phyloP scores from a whole-genome alignment of 768 basidiomycete species.

The Mrakia blollopis region DNA sequence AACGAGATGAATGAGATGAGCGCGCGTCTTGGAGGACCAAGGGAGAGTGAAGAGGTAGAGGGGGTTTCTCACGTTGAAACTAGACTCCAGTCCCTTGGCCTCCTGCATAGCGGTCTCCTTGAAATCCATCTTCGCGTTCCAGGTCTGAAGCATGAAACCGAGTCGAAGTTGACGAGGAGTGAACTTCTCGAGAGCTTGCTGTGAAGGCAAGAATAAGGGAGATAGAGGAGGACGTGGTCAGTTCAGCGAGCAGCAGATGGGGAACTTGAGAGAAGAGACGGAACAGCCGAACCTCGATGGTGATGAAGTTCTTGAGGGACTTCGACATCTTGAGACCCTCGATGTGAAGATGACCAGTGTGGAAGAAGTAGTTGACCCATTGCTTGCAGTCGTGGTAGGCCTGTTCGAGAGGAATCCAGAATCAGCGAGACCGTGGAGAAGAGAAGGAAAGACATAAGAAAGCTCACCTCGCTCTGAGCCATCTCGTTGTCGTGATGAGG shows the following conservation, averaged over 20 bases:
- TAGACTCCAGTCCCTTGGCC: conserved; percentile 74
- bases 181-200: conserved; percentile 82
- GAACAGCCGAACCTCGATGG: conserved; percentile 54
- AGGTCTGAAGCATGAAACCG: conserved; percentile 82
- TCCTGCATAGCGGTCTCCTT: conserved; percentile 80
- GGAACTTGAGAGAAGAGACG: background rate
- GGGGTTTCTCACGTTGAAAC: conserved; percentile 64
- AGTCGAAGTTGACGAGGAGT: conserved; percentile 83
- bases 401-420: conserved; percentile 46
- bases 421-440: background rate
- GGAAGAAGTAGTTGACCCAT: conserved; percentile 99
- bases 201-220: background rate
- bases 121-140: conserved; percentile 92
- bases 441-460: background rate
- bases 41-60: background rate
- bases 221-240: background rate
- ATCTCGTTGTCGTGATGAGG: conserved; percentile 99
- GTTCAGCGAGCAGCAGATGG: background rate
- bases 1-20: conserved; percentile 7
- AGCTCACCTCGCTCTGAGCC: conserved; percentile 80
- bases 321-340: conserved; percentile 99
- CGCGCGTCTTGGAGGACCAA: too few species aligned
- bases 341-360: conserved; percentile 96
- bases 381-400: conserved; percentile 85
- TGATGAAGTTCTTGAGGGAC: conserved; percentile 97